Base-by-base conservation (phyloP, 345 rosid genomes). In the Crucihimalaya himalaica region DNA sequence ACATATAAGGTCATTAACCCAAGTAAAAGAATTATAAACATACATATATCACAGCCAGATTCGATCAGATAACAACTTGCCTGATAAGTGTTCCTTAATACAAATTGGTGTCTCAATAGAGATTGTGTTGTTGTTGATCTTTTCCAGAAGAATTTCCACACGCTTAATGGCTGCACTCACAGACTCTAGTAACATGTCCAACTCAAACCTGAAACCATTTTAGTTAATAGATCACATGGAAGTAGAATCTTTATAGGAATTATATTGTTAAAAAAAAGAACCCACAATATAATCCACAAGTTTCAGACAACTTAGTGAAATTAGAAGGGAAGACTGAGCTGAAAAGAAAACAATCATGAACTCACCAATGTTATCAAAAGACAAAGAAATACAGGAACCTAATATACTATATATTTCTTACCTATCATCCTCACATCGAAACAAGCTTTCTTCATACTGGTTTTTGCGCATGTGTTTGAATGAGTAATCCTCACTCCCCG, bases 401-500 rank as follows among this genome's bases (percentile, higher is more conserved):
- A 50, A 56, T 34, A 59, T 45, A 34, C 48, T 56, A 54, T 19
- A 37, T 4, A 67, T 0, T 68, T 53, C 82, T 53, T 75, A 94
- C 99, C 99, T 90, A 85, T 96, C 99, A 75, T 96, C 99, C 82
- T 96, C 99, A 55, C 99, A 92, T 27, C 95, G 90, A 77, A 96
- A 96, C 75, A 96, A 82, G 87, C 96, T 90, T 83, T 96, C 99
- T 83, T 92, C 99, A 75, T 96, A 96, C 83, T 92, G 99, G 75
- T 96, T 96, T 85, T 92, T 96, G 27, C 97, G 95, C 99, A 92
- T 92, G 80, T 96, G 99, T 73, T 96, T 96, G 66, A 96, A 96
- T 47, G 99, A 92, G 86, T 96, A 96, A 84, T 96, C 99, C 83
- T 92, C 99, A 86, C 99, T 96, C 77, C 99, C 99, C 32, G 98